Evolutionary conservation across 345 rosid species (phyloP).

Genomic region (Syzygium aqueum): DNA sequence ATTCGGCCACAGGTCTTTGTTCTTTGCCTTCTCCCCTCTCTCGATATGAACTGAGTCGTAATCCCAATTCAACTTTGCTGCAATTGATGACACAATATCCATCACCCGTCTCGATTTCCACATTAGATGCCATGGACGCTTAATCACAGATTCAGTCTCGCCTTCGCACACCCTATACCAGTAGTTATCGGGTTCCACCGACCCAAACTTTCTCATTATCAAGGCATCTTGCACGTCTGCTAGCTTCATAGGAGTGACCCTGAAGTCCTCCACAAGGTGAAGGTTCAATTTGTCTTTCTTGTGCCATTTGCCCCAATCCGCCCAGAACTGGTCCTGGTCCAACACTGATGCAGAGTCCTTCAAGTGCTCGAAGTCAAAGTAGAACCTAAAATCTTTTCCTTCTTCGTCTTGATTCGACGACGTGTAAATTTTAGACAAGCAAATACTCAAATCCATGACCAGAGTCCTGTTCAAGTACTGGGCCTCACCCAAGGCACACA

Average conservation of each 20-base stretch:
- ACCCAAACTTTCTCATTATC: slow-evolving; percentile 90
- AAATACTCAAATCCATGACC: slow-evolving; percentile 81
- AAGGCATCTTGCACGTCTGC: slow-evolving; percentile 50
- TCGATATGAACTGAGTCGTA: slow-evolving; percentile 78
- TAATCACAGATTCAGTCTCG: slow-evolving; percentile 63
- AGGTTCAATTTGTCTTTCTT: slow-evolving; percentile 40
- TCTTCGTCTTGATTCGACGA: slow-evolving; percentile 75
- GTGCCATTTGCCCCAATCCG: slow-evolving; percentile 73
- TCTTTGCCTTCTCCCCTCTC: slow-evolving; percentile 79
- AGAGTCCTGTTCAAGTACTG: slow-evolving; percentile 82
- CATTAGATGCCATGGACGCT: slow-evolving; percentile 81
- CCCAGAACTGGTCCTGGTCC: slow-evolving; percentile 87
- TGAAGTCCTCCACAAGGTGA: slow-evolving; percentile 62
- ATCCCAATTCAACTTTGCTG: slow-evolving; percentile 82
- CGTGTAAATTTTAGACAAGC: slow-evolving; percentile 65
- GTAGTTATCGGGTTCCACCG: slow-evolving; percentile 84
- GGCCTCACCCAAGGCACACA: slow-evolving; percentile 94
- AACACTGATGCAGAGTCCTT: slow-evolving; percentile 79
- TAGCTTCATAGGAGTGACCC: slow-evolving; percentile 72
- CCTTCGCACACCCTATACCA: slow-evolving; percentile 99
- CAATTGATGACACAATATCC: slow-evolving; percentile 75
- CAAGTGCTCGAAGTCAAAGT: slow-evolving; percentile 93
- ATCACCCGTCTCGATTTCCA: slow-evolving; percentile 90
- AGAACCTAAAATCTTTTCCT: slow-evolving; percentile 92
- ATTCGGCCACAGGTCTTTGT: slow-evolving; percentile 83